These are phyloP conservation scores for Urochloa ruziziensis DNA, from an alignment of 176 grass and related monocot genomes.

Conservation along the genomic window DNA sequence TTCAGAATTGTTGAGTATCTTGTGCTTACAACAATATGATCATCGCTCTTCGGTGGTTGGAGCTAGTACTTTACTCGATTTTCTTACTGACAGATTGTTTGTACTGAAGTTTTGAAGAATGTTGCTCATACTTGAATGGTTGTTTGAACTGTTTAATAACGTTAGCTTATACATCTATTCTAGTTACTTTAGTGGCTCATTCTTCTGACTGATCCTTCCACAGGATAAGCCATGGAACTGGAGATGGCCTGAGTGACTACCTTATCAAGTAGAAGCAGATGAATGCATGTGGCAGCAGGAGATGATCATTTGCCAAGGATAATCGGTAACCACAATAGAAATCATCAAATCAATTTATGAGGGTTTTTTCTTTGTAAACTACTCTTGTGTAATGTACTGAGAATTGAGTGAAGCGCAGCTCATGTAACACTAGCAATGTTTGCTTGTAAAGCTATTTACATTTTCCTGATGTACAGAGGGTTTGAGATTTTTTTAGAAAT, in stretches of 20 bases:
- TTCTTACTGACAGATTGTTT: neutral
- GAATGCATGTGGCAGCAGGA: neutral
- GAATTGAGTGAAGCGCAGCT: neutral
- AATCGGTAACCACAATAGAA: neutral
- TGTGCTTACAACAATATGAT: neutral
- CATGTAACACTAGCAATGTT: neutral
- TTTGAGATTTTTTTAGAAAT: neutral
- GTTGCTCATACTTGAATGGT: neutral
- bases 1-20: neutral
- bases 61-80: neutral
- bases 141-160: neutral
- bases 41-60: neutral
- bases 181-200: neutral
- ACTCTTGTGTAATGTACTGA: neutral
- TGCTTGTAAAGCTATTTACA: slow-evolving; percentile 4
- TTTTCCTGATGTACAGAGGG: neutral
- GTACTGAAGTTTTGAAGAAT: neutral
- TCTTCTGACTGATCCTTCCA: neutral
- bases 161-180: neutral
- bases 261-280: neutral
- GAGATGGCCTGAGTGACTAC: neutral
- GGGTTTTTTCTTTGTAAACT: neutral
- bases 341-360: neutral
- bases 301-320: neutral
- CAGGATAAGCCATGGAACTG: neutral